These are phyloP conservation scores for Fusarium pseudograminearum DNA, from an alignment of 2,329 filamentous ascomycete species.

Conservation along the genomic window DNA sequence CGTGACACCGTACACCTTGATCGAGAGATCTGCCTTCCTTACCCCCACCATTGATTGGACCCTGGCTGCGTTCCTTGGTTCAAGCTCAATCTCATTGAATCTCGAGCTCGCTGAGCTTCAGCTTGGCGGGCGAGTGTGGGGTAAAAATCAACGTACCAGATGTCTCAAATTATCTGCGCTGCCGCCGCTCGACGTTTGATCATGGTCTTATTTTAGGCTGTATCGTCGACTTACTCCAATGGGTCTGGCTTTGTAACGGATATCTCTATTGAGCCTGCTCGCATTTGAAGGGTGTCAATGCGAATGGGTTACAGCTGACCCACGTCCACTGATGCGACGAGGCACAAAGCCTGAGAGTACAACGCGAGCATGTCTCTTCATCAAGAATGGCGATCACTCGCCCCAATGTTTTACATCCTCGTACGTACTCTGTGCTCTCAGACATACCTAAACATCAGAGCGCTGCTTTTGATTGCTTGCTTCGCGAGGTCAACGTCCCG, in stretches of 20 bases:
- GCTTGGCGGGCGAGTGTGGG: conserved; percentile 41
- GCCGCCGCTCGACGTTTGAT: conserved; percentile 30
- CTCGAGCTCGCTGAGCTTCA: conserved; percentile 32
- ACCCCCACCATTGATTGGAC: conserved; percentile 35
- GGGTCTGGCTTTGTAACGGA: neutral
- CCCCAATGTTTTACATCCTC: conserved; percentile 34
- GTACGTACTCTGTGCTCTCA: conserved; percentile 10
- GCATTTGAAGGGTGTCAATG: conserved; percentile 4
- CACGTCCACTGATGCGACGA: conserved; percentile 6
- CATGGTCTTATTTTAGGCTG: conserved; percentile 17
- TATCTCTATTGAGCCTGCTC: neutral
- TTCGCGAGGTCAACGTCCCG: conserved; percentile 27
- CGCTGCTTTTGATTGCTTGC: conserved; percentile 23
- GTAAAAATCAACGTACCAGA: conserved; percentile 36
- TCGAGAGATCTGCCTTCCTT: conserved; percentile 28
- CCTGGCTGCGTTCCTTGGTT: conserved; percentile 29
- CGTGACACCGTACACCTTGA: conserved; percentile 25
- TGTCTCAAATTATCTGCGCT: conserved; percentile 26
- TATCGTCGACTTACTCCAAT: conserved; percentile 16
- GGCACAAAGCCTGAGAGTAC: neutral
- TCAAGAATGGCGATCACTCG: conserved; percentile 13
- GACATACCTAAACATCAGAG: conserved; percentile 27
- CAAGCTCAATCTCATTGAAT: conserved; percentile 32
- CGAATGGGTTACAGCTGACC: conserved; percentile 4
- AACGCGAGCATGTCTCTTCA: conserved; percentile 16